Evolutionary conservation across 441 rosid genomes (phyloP).

Genomic region (Cnidoscolus chayamansa): DNA sequence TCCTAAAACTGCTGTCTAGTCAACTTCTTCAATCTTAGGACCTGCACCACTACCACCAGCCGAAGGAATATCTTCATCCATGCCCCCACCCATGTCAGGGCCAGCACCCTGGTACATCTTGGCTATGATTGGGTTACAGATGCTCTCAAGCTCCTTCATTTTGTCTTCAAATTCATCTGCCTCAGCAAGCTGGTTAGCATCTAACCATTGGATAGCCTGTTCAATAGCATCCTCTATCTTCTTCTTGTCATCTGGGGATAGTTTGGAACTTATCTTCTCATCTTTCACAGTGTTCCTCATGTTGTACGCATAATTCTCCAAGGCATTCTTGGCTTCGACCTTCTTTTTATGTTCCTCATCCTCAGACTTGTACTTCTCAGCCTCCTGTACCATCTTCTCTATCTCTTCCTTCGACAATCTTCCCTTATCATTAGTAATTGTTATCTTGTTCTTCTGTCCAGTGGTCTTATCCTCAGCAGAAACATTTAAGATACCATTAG

Average conservation of each 20-base stretch:
- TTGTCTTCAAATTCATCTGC: constrained; percentile 75
- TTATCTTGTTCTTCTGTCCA: constrained; percentile 74
- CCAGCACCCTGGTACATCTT: constrained; percentile 68
- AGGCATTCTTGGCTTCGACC: constrained; percentile 63
- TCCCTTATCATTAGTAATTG: constrained; percentile 75
- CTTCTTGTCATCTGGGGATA: constrained; percentile 50
- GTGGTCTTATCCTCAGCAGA: constrained; percentile 75
- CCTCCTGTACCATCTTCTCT: constrained; percentile 74
- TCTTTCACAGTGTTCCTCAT: constrained; percentile 71
- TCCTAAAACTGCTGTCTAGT: constrained; percentile 28
- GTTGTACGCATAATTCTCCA: constrained; percentile 71
- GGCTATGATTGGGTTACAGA: constrained; percentile 69
- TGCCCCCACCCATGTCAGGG: constrained; percentile 34
- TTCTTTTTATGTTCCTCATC: constrained; percentile 72
- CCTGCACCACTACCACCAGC: constrained; percentile 40
- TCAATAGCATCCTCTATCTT: constrained; percentile 62
- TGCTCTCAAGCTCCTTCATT: constrained; percentile 68
- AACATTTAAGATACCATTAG: constrained; percentile 67
- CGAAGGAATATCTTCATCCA: constrained; percentile 39
- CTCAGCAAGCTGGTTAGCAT: constrained; percentile 65
- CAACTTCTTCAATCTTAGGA: constrained; percentile 76
- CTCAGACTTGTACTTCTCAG: constrained; percentile 70
- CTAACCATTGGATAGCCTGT: constrained; percentile 63
- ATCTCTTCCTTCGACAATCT: constrained; percentile 66
- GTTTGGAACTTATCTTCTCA: constrained; percentile 57